Evolutionary conservation across 805 yeast species (phyloP).

Genomic region (Sugiyamaella chiloensis): DNA sequence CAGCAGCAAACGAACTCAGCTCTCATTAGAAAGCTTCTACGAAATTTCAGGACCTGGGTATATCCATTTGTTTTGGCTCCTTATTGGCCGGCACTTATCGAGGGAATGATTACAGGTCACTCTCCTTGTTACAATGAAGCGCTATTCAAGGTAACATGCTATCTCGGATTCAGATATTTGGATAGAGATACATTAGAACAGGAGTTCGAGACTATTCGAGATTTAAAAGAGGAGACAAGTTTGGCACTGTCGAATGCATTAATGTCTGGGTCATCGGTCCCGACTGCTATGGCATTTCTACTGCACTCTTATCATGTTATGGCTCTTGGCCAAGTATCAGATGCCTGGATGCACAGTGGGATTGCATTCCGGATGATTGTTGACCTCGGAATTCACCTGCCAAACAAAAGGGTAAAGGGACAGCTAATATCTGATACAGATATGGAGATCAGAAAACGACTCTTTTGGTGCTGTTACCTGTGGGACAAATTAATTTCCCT

Average conservation of each 20-base stretch:
- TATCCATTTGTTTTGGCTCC: constrained; percentile 7
- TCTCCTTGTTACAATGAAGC: constrained; percentile 4
- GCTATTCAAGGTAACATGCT: constrained; percentile 10
- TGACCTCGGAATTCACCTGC: constrained; percentile 15
- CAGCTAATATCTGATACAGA: background rate
- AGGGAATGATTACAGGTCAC: constrained; percentile 4
- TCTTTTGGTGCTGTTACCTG: constrained; percentile 12
- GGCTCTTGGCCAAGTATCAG: constrained; percentile 9
- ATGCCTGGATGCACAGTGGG: constrained; percentile 16
- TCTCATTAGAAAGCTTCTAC: background rate
- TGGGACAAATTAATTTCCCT: constrained; percentile 10
- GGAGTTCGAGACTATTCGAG: background rate
- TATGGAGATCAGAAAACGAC: constrained; percentile 4
- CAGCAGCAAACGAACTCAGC: background rate
- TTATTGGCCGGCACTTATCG: constrained; percentile 1
- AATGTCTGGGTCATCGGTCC: constrained; percentile 3
- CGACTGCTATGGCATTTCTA: constrained; percentile 12
- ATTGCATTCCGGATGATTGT: constrained; percentile 17
- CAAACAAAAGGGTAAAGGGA: background rate
- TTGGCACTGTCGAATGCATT: constrained; percentile 1
- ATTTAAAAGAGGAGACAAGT: background rate
- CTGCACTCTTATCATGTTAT: constrained; percentile 11
- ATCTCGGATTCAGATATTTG: constrained; percentile 7
- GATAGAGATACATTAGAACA: background rate
- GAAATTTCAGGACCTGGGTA: constrained; percentile 1